Percentiles rank a stretch among this genome's conserved stretches.
phyloP scores from a whole-genome alignment of 2,329 filamentous ascomycete genomes.

The Byssothecium circinans region DNA sequence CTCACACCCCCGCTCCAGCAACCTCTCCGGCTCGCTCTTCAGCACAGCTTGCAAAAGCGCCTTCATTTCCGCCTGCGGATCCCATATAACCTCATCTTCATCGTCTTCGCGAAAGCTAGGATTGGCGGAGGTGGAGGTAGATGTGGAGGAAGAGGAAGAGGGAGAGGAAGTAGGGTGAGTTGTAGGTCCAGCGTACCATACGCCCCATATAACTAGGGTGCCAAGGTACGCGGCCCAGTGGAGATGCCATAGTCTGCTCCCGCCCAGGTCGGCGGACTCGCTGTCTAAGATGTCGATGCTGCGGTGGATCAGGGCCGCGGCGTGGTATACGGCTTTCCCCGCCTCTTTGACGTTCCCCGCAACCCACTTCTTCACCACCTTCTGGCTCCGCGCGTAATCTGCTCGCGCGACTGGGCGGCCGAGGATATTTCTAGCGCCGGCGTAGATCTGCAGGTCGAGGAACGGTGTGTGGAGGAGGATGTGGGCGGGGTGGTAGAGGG shows the following conservation, averaged over 20 bases:
- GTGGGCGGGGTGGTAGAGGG: slow-evolving; percentile 62
- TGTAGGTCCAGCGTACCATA: slow-evolving; percentile 50
- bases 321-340: slow-evolving; percentile 55
- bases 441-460: slow-evolving; percentile 64
- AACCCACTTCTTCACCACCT: slow-evolving; percentile 56
- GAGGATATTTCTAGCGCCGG: slow-evolving; percentile 61
- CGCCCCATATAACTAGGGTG: slow-evolving; percentile 61
- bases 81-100: slow-evolving; percentile 56
- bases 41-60: slow-evolving; percentile 47
- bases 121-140: too few species aligned
- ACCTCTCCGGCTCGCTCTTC: slow-evolving; percentile 43
- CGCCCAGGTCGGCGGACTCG: slow-evolving; percentile 48
- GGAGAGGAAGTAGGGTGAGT: background rate
- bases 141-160: too few species aligned
- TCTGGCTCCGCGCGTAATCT: slow-evolving; percentile 56
- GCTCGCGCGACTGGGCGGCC: slow-evolving; percentile 55
- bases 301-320: slow-evolving; percentile 55
- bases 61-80: slow-evolving; percentile 54
- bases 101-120: slow-evolving; percentile 3
- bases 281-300: slow-evolving; percentile 52
- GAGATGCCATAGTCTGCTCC: slow-evolving; percentile 59
- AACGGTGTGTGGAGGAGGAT: slow-evolving; percentile 61
- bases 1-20: slow-evolving; percentile 16
- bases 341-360: slow-evolving; percentile 37
- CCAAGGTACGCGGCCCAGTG: slow-evolving; percentile 65